These are phyloP conservation scores for Cystobasidium onofrii DNA, from an alignment of 768 basidiomycete genomes.

Conservation along the genomic window DNA sequence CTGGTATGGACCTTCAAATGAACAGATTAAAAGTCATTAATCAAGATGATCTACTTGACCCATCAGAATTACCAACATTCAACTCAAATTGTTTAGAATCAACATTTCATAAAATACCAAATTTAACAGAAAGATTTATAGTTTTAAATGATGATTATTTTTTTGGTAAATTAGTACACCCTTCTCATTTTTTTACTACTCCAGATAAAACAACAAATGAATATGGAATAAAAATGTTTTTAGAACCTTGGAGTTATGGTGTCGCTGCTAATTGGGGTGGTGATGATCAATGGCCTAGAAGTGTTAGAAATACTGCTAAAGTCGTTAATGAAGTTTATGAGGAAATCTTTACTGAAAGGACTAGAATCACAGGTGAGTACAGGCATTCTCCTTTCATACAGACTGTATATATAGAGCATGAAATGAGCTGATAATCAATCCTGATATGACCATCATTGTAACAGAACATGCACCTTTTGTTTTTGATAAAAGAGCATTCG, in stretches of 20 bases:
- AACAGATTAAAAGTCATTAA: constrained; percentile 9
- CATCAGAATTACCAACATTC: constrained; percentile 4
- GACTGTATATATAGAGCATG: not conserved
- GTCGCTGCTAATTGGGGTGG: constrained; percentile 1
- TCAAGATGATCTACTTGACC: not conserved
- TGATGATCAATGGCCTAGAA: not conserved
- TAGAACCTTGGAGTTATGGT: not conserved
- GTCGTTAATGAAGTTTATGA: constrained; percentile 5
- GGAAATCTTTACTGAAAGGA: not conserved
- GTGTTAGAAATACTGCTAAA: not conserved
- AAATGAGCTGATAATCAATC: not conserved
- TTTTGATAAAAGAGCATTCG: constrained; percentile 7
- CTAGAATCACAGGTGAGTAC: constrained; percentile 2
- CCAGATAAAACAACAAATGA: not conserved
- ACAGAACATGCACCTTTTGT: constrained; percentile 26
- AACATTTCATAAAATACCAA: constrained; percentile 2
- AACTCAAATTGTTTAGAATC: constrained; percentile 11
- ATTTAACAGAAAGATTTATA: constrained; percentile 11
- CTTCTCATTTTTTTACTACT: constrained; percentile 7
- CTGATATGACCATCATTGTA: too few relatives aligned
- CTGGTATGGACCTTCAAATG: not conserved
- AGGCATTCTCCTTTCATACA: not conserved
- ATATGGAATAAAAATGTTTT: not conserved
- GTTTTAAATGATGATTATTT: constrained; percentile 28
- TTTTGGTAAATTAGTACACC: constrained; percentile 5